Conservation (phyloP, 2,329 filamentous ascomycete species). For the Alternaria incomplexa region DNA sequence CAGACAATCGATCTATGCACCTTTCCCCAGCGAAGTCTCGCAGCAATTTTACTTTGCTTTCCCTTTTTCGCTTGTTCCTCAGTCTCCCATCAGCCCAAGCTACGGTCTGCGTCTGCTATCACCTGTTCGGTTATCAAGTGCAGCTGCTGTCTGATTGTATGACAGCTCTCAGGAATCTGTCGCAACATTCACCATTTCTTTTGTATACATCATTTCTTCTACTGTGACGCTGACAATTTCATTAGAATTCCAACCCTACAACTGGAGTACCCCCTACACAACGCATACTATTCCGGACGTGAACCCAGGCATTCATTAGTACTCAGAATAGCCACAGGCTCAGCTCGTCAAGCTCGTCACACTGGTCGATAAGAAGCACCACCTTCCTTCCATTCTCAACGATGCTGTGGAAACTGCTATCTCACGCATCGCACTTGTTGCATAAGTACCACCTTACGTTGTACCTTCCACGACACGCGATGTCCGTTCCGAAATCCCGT, state of each 20-base stretch:
- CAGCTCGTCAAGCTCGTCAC: neutral
- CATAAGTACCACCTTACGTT: conserved; percentile 11
- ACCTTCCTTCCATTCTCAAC: neutral
- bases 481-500: conserved; percentile 14
- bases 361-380: neutral
- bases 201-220: neutral
- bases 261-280: neutral
- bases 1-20: neutral
- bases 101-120: neutral
- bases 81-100: neutral
- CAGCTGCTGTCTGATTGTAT: neutral
- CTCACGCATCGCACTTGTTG: conserved; percentile 1
- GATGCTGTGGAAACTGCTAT: neutral
- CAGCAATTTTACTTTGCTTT: neutral
- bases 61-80: neutral
- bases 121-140: neutral
- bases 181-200: neutral
- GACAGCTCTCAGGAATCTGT: neutral
- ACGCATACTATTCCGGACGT: neutral
- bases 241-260: neutral
- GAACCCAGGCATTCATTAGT: neutral
- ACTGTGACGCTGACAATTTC: neutral
- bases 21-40: neutral
- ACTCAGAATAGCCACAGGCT: neutral
- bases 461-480: conserved; percentile 6